Evolutionary conservation across 352 stramenopile genomes (phyloP).

Genomic region (Phytophthora melonis): DNA sequence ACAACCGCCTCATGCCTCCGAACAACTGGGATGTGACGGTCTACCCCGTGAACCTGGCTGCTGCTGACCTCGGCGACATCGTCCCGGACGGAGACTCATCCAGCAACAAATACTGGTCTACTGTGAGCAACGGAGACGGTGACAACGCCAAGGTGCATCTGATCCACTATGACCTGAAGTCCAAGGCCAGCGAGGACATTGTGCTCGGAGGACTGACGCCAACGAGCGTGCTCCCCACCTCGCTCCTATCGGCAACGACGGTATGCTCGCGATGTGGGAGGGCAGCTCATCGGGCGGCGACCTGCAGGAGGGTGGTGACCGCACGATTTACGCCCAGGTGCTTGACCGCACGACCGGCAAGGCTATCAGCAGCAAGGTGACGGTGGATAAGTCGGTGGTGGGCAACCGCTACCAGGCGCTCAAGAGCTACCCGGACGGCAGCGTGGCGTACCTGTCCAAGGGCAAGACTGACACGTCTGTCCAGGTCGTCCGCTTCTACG

Average conservation of each 20-base stretch:
- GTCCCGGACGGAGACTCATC: constrained; percentile 36
- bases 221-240: no score
- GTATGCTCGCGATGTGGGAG: constrained; percentile 54
- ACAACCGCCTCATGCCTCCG: constrained; percentile 69
- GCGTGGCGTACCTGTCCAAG: constrained; percentile 57
- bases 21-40: constrained; percentile 53
- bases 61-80: constrained; percentile 60
- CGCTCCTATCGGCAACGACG: constrained; percentile 44
- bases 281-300: constrained; percentile 43
- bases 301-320: constrained; percentile 23
- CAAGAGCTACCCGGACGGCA: constrained; percentile 55
- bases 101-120: constrained; percentile 59
- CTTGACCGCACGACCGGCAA: constrained; percentile 48
- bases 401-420: constrained; percentile 77
- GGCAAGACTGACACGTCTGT: constrained; percentile 46
- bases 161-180: constrained; percentile 57
- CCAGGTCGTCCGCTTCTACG: constrained; percentile 53
- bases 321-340: constrained; percentile 57
- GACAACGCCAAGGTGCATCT: constrained; percentile 55
- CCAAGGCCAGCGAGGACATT: constrained; percentile 52
- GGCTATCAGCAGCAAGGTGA: constrained; percentile 56
- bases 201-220: constrained; percentile 46
- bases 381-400: constrained; percentile 39
- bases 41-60: constrained; percentile 57
- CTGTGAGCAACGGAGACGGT: constrained; percentile 47